These are phyloP conservation scores for Apiotrichum domesticum DNA, from an alignment of 1,284 basidiomycete species.

Conservation along the genomic window DNA sequence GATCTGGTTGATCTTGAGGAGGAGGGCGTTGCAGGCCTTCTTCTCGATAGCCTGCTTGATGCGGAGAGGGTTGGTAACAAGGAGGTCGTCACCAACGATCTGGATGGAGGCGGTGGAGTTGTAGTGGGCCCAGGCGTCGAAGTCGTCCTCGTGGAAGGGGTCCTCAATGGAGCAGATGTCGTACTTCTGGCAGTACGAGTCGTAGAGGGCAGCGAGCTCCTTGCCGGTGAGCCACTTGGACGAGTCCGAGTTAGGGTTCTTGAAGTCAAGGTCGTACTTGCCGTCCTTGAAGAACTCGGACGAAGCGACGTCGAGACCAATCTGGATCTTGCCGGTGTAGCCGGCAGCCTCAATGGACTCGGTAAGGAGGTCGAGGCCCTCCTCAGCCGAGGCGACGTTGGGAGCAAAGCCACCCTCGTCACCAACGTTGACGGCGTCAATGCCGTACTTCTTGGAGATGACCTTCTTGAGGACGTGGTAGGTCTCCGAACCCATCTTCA, in stretches of 20 bases:
- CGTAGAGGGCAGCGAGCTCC: slow-evolving; percentile 91
- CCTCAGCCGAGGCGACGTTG: slow-evolving; percentile 93
- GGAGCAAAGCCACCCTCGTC: slow-evolving; percentile 99
- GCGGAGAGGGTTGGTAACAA: slow-evolving; percentile 94
- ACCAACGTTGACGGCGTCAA: slow-evolving; percentile 98
- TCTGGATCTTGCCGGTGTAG: slow-evolving; percentile 97
- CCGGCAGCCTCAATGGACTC: slow-evolving; percentile 97
- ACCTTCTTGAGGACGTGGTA: slow-evolving; percentile 99
- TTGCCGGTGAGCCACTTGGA: slow-evolving; percentile 91
- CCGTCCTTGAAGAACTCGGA: slow-evolving; percentile 99
- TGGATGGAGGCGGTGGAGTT: slow-evolving; percentile 56
- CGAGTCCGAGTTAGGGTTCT: slow-evolving; percentile 96
- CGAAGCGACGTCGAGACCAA: slow-evolving; percentile 96
- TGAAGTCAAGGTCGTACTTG: slow-evolving; percentile 98
- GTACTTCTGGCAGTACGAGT: slow-evolving; percentile 80
- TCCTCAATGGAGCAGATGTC: slow-evolving; percentile 97
- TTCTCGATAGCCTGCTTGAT: slow-evolving; percentile 99
- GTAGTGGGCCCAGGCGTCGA: slow-evolving; percentile 96
- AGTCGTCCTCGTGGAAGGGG: slow-evolving; percentile 99
- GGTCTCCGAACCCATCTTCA: slow-evolving; percentile 97
- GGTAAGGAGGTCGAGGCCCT: slow-evolving; percentile 90
- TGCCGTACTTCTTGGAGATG: slow-evolving; percentile 98
- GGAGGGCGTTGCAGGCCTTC: slow-evolving; percentile 98
- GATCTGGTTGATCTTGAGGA: slow-evolving; percentile 99
- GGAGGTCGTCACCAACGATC: slow-evolving; percentile 96